Conservation (phyloP, 331 rosid species). For the Acacia concinna region DNA sequence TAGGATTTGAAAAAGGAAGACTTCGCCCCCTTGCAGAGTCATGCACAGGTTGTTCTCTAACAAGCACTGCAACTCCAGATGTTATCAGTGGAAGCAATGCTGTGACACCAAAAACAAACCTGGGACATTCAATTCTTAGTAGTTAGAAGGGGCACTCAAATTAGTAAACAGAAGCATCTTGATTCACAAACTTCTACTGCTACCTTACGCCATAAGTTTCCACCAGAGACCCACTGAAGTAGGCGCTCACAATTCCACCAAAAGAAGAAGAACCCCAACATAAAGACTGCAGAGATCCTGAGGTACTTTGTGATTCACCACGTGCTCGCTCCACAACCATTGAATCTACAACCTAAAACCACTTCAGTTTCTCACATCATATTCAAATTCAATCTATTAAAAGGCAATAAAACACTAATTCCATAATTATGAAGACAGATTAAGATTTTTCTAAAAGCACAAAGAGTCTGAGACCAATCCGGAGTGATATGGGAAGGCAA, state of each 20-base stretch:
- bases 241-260: slow-evolving; percentile 97
- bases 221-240: slow-evolving; percentile 90
- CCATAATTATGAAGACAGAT: slow-evolving; percentile 12
- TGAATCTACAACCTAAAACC: slow-evolving; percentile 93
- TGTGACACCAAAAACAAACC: slow-evolving; percentile 95
- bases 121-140: slow-evolving; percentile 41
- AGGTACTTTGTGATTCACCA: slow-evolving; percentile 95
- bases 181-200: slow-evolving; percentile 17
- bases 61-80: slow-evolving; percentile 94
- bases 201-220: slow-evolving; percentile 91
- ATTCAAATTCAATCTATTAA: slow-evolving; percentile 27
- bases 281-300: slow-evolving; percentile 95
- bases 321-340: slow-evolving; percentile 99
- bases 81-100: slow-evolving; percentile 86
- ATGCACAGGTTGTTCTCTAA: slow-evolving; percentile 66
- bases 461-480: background rate
- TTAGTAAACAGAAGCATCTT: slow-evolving; percentile 29
- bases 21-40: slow-evolving; percentile 48
- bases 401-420: slow-evolving; percentile 25
- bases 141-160: background rate
- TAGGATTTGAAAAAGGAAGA: slow-evolving; percentile 40
- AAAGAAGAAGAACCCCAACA: slow-evolving; percentile 99
- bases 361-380: slow-evolving; percentile 42
- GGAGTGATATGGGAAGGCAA: background rate
- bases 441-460: slow-evolving; percentile 11